Evolutionary conservation across 2,329 filamentous ascomycete species (phyloP).

Genomic region (Epichloe bromicola): DNA sequence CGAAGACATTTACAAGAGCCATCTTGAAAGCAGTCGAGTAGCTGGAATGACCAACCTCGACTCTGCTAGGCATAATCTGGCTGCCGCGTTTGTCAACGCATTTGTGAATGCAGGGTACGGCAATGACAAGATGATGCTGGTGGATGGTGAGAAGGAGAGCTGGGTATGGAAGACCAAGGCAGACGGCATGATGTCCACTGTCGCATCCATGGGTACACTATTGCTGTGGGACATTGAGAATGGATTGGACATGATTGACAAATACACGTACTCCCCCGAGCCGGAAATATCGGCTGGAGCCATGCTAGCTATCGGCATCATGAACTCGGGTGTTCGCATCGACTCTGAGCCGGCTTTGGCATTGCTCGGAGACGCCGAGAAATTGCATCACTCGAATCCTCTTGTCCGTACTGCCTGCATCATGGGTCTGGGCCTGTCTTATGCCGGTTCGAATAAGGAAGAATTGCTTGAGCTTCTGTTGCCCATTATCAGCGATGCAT

Average conservation of each 20-base stretch:
- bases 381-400: slow-evolving; percentile 65
- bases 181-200: slow-evolving; percentile 92
- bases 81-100: slow-evolving; percentile 90
- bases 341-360: slow-evolving; percentile 87
- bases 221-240: slow-evolving; percentile 89
- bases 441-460: slow-evolving; percentile 87
- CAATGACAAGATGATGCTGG: slow-evolving; percentile 95
- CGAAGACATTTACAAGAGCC: slow-evolving; percentile 98
- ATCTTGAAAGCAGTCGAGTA: slow-evolving; percentile 88
- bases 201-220: slow-evolving; percentile 83
- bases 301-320: slow-evolving; percentile 84
- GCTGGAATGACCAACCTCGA: slow-evolving; percentile 90
- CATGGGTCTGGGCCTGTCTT: slow-evolving; percentile 90
- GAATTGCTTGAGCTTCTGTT: slow-evolving; percentile 75
- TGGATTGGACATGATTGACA: slow-evolving; percentile 87
- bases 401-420: slow-evolving; percentile 73
- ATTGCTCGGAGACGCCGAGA: slow-evolving; percentile 66
- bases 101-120: slow-evolving; percentile 95
- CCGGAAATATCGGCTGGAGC: slow-evolving; percentile 78
- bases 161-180: slow-evolving; percentile 99
- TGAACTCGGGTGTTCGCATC: slow-evolving; percentile 82
- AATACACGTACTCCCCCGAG: slow-evolving; percentile 78
- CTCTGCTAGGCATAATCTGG: slow-evolving; percentile 89
- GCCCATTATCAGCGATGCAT: slow-evolving; percentile 75
- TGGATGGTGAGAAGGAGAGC: slow-evolving; percentile 73